Base-by-base conservation (phyloP, 768 basidiomycete genomes). In the Mycena amicta region DNA sequence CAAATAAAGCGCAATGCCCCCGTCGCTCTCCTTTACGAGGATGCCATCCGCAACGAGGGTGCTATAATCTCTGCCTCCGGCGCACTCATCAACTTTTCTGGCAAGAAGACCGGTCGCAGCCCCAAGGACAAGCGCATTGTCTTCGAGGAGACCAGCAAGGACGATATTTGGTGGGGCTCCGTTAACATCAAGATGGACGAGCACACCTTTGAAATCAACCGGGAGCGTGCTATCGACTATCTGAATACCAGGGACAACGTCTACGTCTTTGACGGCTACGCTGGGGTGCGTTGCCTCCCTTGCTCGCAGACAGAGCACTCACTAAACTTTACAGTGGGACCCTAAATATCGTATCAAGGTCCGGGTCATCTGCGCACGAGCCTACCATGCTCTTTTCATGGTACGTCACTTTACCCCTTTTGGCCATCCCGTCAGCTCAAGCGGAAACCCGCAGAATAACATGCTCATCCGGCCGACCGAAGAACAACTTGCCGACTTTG, bases 71-170 rank as follows among this genome's bases (percentile, higher is more conserved):
- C 97, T 54, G 87, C 92, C 28, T 92, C 88, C 5, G 97, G 97
- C 52, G 95, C 97, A 20, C 80, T 99, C 68, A 99, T 99, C 87
- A 99, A 99, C 84, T 99, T 98, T 70, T 97, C 95, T 11, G 97
- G 97, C 27, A 98, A 98, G 83, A 99, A 99, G 83, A 98, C 97
- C 2, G 97, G 97, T 55, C 85, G 97, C 50, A 90, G 87, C 66
- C 97, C 97, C 53, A 99, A 98, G 74, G 97, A 99, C 85, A 99
- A 98, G 85, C 95, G 97, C 61, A 98, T 99, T 70, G 97, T 99
- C 69, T 98, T 82, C 72, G 97, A 99, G 74, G 95, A 98, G 67
- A 90, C 92, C 52, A 89, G 87, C 77, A 97, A 94, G 76, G 94
- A 98, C 71, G 86, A 98, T 62, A 90, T 99, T 73, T 99, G 97